These are phyloP conservation scores for Boechera retrofracta DNA, from an alignment of 345 rosid genomes.

Conservation along the genomic window DNA sequence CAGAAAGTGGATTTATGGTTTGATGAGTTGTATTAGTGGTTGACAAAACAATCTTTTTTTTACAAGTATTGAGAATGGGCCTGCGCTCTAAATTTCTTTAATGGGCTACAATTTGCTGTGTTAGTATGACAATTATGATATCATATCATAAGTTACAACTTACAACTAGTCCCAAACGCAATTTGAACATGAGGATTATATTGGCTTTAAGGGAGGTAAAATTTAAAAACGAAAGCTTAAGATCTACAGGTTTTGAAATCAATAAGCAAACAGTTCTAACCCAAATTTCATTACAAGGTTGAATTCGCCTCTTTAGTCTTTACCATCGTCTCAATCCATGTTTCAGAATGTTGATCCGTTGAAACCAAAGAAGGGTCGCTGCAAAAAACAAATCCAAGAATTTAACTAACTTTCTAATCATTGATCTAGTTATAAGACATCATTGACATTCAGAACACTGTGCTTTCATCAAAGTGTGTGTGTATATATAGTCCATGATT, in stretches of 20 bases:
- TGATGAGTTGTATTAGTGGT: background rate
- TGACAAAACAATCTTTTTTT: too few species aligned
- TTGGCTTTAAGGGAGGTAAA: background rate
- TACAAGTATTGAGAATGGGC: too few species aligned
- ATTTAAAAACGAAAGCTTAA: background rate
- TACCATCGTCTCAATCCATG: background rate
- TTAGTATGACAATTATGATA: background rate
- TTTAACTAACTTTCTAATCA: background rate
- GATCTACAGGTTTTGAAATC: constrained; percentile 16
- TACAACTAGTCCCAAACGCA: background rate
- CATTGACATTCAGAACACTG: too few species aligned
- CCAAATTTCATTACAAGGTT: constrained; percentile 15
- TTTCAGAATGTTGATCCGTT: constrained; percentile 82
- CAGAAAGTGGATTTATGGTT: background rate
- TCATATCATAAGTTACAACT: background rate
- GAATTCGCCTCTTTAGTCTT: background rate
- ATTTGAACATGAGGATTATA: background rate
- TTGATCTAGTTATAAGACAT: background rate
- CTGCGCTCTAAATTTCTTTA: too few species aligned
- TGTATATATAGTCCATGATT: too few species aligned
- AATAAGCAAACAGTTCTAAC: constrained; percentile 3
- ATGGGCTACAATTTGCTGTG: background rate
- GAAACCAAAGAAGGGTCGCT: constrained; percentile 74
- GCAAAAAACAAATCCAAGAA: constrained; percentile 11
- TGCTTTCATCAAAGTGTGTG: too few species aligned